phyloP scores from a whole-genome alignment of 148 eudicot genomes.

The Nepenthes mirabilis region DNA sequence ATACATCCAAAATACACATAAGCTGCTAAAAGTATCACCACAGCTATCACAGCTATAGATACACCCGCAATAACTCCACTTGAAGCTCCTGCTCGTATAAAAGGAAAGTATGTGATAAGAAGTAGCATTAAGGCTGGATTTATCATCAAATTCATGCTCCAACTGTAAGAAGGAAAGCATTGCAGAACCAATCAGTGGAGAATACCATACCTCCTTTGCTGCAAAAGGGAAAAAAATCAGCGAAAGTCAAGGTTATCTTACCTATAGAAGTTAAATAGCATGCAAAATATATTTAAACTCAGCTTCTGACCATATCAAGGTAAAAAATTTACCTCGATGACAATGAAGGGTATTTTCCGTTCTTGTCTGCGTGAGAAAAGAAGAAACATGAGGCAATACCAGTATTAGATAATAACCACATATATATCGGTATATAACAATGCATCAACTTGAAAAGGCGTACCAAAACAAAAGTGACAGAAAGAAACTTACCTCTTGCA shows the following conservation, averaged over 20 bases:
- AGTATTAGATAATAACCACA: not conserved
- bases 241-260: no score
- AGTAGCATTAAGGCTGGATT: not conserved
- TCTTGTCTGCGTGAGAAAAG: conserved; percentile 32
- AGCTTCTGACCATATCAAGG: not conserved
- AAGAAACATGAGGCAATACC: not conserved
- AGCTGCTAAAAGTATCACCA: conserved; percentile 20
- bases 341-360: conserved; percentile 43
- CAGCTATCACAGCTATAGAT: conserved; percentile 27
- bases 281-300: no score
- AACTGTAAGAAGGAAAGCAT: not conserved
- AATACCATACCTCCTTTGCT: no score
- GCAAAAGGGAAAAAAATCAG: no score
- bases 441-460: not conserved
- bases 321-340: conserved; percentile 33
- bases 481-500: conserved; percentile 36
- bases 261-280: no score
- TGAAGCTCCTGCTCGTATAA: conserved; percentile 26
- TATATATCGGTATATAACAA: no score
- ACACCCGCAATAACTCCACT: conserved; percentile 40
- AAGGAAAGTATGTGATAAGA: conserved; percentile 4
- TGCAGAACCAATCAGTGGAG: not conserved
- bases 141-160: not conserved
- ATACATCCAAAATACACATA: conserved; percentile 19
- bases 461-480: not conserved